phyloP scores from a whole-genome alignment of 2,329 filamentous ascomycete species.

The Neonectria hederae region DNA sequence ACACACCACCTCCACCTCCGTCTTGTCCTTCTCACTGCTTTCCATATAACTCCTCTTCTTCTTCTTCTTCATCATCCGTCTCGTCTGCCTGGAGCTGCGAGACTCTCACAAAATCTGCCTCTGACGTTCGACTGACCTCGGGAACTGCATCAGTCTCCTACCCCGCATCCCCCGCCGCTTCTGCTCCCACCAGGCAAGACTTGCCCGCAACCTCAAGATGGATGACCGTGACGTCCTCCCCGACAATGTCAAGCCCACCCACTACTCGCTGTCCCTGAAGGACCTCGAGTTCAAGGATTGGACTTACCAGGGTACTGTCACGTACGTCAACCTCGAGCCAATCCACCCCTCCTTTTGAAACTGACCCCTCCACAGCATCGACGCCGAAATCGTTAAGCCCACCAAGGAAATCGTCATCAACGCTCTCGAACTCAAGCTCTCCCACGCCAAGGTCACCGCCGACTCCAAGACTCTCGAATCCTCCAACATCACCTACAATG shows the following conservation, averaged over 20 bases:
- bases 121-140: conserved; percentile 17
- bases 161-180: conserved; percentile 42
- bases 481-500: conserved; percentile 80
- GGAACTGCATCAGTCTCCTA: conserved; percentile 36
- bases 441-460: conserved; percentile 68
- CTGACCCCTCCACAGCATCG: conserved; percentile 65
- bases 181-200: conserved; percentile 50
- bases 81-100: conserved; percentile 31
- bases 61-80: conserved; percentile 1
- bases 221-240: conserved; percentile 71
- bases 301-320: conserved; percentile 85
- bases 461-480: conserved; percentile 68
- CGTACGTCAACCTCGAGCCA: conserved; percentile 50
- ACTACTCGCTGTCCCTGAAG: conserved; percentile 85
- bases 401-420: conserved; percentile 86
- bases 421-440: conserved; percentile 82
- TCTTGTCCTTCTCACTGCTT: not conserved
- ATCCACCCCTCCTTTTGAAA: conserved; percentile 10
- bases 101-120: conserved; percentile 19
- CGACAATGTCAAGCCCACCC: conserved; percentile 76
- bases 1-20: not conserved
- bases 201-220: conserved; percentile 54
- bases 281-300: conserved; percentile 79
- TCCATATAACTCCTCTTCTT: not conserved
- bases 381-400: conserved; percentile 74